Evolutionary conservation across 2,329 filamentous ascomycete genomes (phyloP).

Genomic region (Periglandula ipomoeae): DNA sequence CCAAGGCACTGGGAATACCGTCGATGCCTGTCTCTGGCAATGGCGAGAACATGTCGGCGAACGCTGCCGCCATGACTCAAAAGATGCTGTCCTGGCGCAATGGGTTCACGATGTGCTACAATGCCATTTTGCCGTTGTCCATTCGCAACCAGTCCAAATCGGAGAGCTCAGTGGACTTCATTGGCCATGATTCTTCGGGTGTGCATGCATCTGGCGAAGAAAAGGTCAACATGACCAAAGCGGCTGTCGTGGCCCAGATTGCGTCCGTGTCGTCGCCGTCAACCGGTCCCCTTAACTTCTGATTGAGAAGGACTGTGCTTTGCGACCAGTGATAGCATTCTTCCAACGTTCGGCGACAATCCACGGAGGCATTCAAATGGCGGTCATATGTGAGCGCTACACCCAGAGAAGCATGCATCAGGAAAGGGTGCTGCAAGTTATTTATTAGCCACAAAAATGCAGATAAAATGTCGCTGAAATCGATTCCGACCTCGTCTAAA

Average conservation of each 20-base stretch:
- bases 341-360: conserved; percentile 19
- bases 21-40: conserved; percentile 19
- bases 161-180: conserved; percentile 13
- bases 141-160: conserved; percentile 28
- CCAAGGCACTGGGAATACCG: conserved; percentile 17
- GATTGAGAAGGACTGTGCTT: conserved; percentile 30
- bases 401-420: conserved; percentile 37
- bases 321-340: conserved; percentile 36
- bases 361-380: conserved; percentile 16
- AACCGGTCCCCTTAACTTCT: conserved; percentile 24
- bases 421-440: conserved; percentile 26
- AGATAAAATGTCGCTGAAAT: no score
- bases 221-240: conserved; percentile 30
- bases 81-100: conserved; percentile 27
- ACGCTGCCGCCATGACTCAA: conserved; percentile 22
- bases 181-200: conserved; percentile 25
- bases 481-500: no score
- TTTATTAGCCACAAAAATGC: not conserved
- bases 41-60: conserved; percentile 26
- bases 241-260: conserved; percentile 37
- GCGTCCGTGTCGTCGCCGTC: conserved; percentile 29
- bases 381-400: conserved; percentile 32
- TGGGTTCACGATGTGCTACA: conserved; percentile 25
- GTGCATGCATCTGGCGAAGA: conserved; percentile 26
- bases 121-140: conserved; percentile 25